Evolutionary conservation across 1,284 basidiomycete species (phyloP), one percentile per base, ranked within the genome.

Genomic region (Naganishia cerealis): DNA sequence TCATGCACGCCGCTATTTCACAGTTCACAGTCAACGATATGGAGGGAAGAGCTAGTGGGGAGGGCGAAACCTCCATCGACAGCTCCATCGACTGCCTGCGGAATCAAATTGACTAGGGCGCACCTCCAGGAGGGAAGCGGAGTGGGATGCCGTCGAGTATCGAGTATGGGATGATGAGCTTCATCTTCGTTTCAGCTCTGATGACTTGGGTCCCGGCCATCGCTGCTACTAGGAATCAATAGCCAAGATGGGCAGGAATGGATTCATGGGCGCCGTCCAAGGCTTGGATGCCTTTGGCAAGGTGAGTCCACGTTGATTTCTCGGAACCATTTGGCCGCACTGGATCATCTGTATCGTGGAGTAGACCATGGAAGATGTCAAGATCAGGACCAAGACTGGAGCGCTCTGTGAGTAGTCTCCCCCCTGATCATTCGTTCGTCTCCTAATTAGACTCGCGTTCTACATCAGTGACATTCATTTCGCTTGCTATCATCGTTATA

Each of bases 251-350:
- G 80, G 80, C 68, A 72, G 78, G 21, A 79, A 81, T 74, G 80
- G 80, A 52, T 72, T 81, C 69, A 69, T 81, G 69, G 80, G 80
- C 63, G 72, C 63, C 55, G 75, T 80, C 71, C 76, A 78, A 59
- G 80, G 80, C 79, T 86, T 98, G 71, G 94, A 99, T 84, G 95
- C 94, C 80, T 99, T 99, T 84, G 94, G 94, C 72, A 98, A 97
- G 88, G 94, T 94, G 76, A 75, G 83, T 65, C 71, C 57, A 56
- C 61, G 24, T 40, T 56, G 39, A 66, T 43, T 67, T 13, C 62
- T 67, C 48, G 40, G 33, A 24, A 26, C 21, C 40, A 40, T 48
- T 29, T 38, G 42, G 21, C 53, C 38, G 36, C 48, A 48, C 21
- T 29, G 16, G 36, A 57, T 57, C 18, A 48, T 24, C 66, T 13